Conservation (phyloP, 441 rosid species). For the Populus hybrid region DNA sequence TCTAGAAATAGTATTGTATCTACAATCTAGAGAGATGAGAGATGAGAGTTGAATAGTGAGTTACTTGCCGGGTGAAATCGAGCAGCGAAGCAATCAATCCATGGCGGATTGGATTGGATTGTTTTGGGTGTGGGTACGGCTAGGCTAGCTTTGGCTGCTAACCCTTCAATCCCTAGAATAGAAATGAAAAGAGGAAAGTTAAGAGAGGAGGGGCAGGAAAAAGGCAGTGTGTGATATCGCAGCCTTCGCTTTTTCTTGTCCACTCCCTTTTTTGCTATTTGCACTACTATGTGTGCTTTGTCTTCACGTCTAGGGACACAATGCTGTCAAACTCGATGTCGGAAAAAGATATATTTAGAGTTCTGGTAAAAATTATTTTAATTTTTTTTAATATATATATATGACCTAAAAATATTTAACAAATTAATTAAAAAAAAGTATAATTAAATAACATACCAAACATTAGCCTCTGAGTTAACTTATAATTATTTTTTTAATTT, state of each 20-base stretch:
- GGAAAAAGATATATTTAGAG: too few species aligned
- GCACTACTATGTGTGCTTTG: not conserved
- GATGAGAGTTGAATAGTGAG: not conserved
- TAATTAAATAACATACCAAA: too few species aligned
- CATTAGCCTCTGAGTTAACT: too few species aligned
- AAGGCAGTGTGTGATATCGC: conserved; percentile 29
- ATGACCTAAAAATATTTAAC: too few species aligned
- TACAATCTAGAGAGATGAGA: not conserved
- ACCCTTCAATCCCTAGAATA: conserved; percentile 46
- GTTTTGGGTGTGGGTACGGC: conserved; percentile 40
- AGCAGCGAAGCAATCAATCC: conserved; percentile 43
- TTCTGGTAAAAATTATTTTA: too few species aligned
- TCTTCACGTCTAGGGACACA: not conserved
- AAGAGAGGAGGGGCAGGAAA: conserved; percentile 8
- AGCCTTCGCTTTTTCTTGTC: conserved; percentile 19
- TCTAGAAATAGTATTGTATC: conserved; percentile 16
- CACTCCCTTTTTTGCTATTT: conserved; percentile 37
- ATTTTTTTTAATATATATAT: too few species aligned
- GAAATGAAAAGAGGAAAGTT: conserved; percentile 29
- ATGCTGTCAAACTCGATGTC: not conserved
- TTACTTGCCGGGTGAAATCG: conserved; percentile 27
- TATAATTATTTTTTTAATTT: too few species aligned
- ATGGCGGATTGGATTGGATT: conserved; percentile 27
- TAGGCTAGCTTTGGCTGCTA: conserved; percentile 3
- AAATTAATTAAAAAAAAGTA: too few species aligned